Conservation (phyloP, 2,329 filamentous ascomycete genomes). For the Parastagonospora avenae region DNA sequence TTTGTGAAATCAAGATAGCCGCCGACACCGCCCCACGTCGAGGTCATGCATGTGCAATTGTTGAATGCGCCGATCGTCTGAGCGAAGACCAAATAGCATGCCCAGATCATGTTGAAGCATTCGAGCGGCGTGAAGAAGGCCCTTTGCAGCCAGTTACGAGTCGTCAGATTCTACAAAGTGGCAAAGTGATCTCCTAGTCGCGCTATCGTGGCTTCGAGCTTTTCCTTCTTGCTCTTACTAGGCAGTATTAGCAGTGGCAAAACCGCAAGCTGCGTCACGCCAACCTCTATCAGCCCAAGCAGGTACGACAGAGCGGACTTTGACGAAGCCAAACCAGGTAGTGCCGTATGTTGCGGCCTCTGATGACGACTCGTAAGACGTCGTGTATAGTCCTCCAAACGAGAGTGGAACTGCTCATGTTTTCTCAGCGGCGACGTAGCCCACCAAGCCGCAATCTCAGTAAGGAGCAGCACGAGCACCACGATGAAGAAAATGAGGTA, state of each 20-base stretch:
- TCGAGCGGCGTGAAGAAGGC: slow-evolving; percentile 43
- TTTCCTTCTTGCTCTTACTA: background rate
- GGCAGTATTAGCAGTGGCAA: slow-evolving; percentile 11
- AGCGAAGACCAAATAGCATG: slow-evolving; percentile 45
- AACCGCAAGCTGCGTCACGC: background rate
- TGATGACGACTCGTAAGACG: background rate
- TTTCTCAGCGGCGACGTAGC: slow-evolving; percentile 22
- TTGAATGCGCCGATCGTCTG: slow-evolving; percentile 49
- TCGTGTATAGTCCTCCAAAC: slow-evolving; percentile 8
- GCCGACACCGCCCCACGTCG: slow-evolving; percentile 39
- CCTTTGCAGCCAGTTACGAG: slow-evolving; percentile 25
- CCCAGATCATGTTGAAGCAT: slow-evolving; percentile 42
- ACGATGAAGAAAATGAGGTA: slow-evolving; percentile 48
- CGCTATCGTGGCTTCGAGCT: background rate
- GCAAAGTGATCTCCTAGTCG: slow-evolving; percentile 7
- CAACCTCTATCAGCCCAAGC: slow-evolving; percentile 1
- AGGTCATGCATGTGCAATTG: slow-evolving; percentile 49
- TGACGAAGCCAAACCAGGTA: slow-evolving; percentile 5
- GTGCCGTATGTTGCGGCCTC: background rate
- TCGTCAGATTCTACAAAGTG: slow-evolving; percentile 8
- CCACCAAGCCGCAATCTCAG: slow-evolving; percentile 47
- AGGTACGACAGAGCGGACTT: background rate
- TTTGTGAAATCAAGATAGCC: slow-evolving; percentile 48
- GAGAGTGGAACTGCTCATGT: background rate
- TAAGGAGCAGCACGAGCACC: slow-evolving; percentile 34